Base-by-base conservation (phyloP, 1,284 basidiomycete species). In the Grifola frondosa region DNA sequence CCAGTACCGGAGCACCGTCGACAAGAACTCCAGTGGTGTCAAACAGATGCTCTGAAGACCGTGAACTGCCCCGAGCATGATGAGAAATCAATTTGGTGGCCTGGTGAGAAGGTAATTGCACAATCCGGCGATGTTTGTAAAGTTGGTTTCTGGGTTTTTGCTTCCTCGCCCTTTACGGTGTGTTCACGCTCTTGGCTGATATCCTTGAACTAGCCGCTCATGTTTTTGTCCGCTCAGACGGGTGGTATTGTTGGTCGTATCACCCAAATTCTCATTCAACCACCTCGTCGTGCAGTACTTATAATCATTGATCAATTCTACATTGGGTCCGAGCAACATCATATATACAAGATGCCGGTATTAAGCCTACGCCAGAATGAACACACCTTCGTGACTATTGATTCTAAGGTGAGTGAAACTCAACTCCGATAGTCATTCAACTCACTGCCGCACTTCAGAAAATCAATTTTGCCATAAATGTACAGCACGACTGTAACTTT, bases 391-490 rank as follows among this genome's bases (percentile, higher is more conserved):
- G 3, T 19, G 25, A n/a, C 37, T 30, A 19, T 52, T 13, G n/a
- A 12, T n/a, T 19, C 42, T 2, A 42, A 42, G 41, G 51, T 50
- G 13, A n/a, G 45, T n/a, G n/a, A n/a, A n/a, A n/a, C n/a, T 12
- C 8, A 11, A n/a, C 10, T 12, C 8, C 9, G 25, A 30, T 6
- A n/a, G n/a, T n/a, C n/a, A n/a, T 24, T 13, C 8, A 16, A 11
- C 24, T 11, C 30, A 20, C 9, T 31, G 5, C 6, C 10, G 25
- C 36, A 17, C 23, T 30, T 30, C 36, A 54, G 54, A 28, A 44
- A 36, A 26, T 56, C 21, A 28, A 33, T 17, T 56, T 56, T 23
- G 32, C 45, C 6, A 48, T 56, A 38, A 54, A 54, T 38, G 49
- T 44, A 9, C 54, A 56, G 30, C 54, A 56, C 22, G 52, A 56